Percentiles rank a stretch among this genome's conserved stretches.
phyloP scores from a whole-genome alignment of 305 asterid species.

The Caryopteris hybrid region DNA sequence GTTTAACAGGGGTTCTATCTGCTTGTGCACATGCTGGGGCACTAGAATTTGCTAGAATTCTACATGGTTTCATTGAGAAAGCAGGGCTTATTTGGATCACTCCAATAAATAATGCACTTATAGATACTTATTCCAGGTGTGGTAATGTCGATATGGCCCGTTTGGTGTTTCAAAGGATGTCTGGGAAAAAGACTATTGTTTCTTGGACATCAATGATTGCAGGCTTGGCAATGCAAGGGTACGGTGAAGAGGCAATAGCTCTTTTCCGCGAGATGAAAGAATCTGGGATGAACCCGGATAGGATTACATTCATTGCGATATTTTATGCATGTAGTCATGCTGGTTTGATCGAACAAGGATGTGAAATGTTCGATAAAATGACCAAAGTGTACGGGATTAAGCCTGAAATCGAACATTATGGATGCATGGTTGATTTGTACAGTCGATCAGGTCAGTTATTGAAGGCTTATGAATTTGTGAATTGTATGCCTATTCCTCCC shows the following conservation, averaged over 20 bases:
- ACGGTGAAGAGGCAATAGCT: conserved; percentile 56
- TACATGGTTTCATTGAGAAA: conserved; percentile 68
- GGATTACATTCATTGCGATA: conserved; percentile 45
- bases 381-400: conserved; percentile 35
- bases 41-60: conserved; percentile 46
- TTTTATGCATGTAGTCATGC: conserved; percentile 88
- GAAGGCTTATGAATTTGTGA: conserved; percentile 56
- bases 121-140: conserved; percentile 70
- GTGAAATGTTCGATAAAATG: conserved; percentile 51
- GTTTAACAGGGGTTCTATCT: conserved; percentile 73
- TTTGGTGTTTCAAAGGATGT: conserved; percentile 55
- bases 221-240: conserved; percentile 77
- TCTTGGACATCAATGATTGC: conserved; percentile 77
- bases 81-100: conserved; percentile 52
- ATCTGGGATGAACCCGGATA: conserved; percentile 57
- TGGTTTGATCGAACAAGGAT: conserved; percentile 66
- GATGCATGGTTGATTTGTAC: conserved; percentile 89
- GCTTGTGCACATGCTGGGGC: conserved; percentile 85
- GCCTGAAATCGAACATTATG: conserved; percentile 72
- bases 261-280: conserved; percentile 60
- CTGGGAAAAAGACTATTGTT: conserved; percentile 48
- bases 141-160: conserved; percentile 69
- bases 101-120: conserved; percentile 74
- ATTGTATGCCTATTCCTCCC: conserved; percentile 61
- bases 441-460: conserved; percentile 64